Conservation (phyloP, 345 rosid genomes). For the Eucalyptus rudis region DNA sequence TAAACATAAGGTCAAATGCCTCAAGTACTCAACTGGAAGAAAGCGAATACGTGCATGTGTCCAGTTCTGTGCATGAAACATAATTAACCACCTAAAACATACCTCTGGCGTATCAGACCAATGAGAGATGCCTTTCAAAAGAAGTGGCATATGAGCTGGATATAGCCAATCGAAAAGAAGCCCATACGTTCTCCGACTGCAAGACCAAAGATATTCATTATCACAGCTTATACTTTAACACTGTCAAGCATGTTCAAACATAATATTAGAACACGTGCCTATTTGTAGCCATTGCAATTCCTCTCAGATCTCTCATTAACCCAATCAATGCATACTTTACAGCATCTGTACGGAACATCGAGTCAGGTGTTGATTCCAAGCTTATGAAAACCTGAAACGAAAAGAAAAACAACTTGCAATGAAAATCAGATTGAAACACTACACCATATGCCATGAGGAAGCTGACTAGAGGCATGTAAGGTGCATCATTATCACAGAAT, state of each 20-base stretch:
- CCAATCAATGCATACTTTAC: slow-evolving; percentile 93
- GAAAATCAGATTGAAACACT: neutral
- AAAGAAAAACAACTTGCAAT: neutral
- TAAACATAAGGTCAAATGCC: neutral
- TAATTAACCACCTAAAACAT: neutral
- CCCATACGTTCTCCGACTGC: slow-evolving; percentile 91
- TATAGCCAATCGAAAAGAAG: slow-evolving; percentile 97
- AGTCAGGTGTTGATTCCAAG: slow-evolving; percentile 85
- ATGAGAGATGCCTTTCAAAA: slow-evolving; percentile 80
- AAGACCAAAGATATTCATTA: neutral
- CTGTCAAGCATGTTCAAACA: neutral
- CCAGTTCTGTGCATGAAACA: neutral
- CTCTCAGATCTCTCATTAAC: slow-evolving; percentile 95
- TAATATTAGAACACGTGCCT: slow-evolving; percentile 24
- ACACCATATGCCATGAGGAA: neutral
- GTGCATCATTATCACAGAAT: neutral
- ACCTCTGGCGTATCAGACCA: slow-evolving; percentile 99
- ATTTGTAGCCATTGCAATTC: slow-evolving; percentile 95
- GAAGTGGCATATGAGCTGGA: slow-evolving; percentile 92
- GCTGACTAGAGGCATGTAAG: neutral
- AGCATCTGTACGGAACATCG: slow-evolving; percentile 78
- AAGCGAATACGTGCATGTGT: neutral
- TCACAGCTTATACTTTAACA: neutral
- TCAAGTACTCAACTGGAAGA: neutral
- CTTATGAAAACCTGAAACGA: slow-evolving; percentile 51